Base-by-base conservation (phyloP, 331 rosid species). In the Erythrophleum ivorense region DNA sequence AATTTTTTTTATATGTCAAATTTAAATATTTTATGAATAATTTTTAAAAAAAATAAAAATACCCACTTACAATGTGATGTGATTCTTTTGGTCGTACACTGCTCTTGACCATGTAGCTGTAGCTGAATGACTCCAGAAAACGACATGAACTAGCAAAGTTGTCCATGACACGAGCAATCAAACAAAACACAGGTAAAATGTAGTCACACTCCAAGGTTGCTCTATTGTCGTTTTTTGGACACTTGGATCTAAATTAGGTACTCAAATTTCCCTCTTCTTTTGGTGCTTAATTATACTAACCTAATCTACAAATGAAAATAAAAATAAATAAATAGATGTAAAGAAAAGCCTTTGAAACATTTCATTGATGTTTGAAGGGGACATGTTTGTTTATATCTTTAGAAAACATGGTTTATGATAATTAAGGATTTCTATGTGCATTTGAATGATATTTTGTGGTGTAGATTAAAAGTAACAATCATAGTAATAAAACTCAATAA, bases 221-320 rank as follows among this genome's bases (percentile, higher is more conserved):
- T 87, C 85, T 29, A 62, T 74, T 86, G 86, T 90, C 94, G 89
- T 83, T 79, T 89, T 78, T 77, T 7, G 77, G 69, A 67, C 78
- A 63, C 84, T 81, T 81, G 57, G 82, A 83, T 83, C 65, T 78
- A 12, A 64, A 31, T 79, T 81, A 59, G 77, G 72, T 78, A 60
- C 38, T 81, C 62, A 69, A 57, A 55, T 82, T 83, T 59, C 77
- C 75, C 73, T 78, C 77, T 71, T 49, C 5, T 36, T 36, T 84
- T 59, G 75, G 82, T 64, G 74, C 55, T 7, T 54, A 54, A 16
- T n/a, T 52, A 31, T 69, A 54, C 68, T 50, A 45, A 50, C 46
- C 55, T 54, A 66, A 48, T 76, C 33, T 54, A 49, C 45, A 38
- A 57, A 74, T 70, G 10, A 16, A 21, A 19, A 15, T 11, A 10